Evolutionary conservation across 192 early-diverging fungal species (phyloP).

Genomic region (Gryganskiella cystojenkinii): DNA sequence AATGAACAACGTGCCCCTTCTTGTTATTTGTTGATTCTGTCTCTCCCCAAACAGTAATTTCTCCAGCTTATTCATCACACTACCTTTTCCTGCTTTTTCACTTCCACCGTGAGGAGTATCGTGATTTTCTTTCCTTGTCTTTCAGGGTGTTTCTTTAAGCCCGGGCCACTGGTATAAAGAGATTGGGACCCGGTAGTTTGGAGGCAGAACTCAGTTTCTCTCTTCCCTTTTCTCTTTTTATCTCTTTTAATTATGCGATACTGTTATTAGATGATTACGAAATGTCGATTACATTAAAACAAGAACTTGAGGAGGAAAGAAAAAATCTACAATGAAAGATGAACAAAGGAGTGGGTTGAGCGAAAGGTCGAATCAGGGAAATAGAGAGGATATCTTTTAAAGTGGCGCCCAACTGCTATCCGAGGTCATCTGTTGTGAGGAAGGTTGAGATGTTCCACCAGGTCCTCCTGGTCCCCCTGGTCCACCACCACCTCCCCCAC

Average conservation of each 20-base stretch:
- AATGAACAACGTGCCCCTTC: background rate
- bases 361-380: background rate
- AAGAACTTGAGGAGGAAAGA: background rate
- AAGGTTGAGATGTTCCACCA: too few relatives aligned
- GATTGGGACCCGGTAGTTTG: too few relatives aligned
- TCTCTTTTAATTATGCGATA: too few relatives aligned
- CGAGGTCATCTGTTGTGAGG: background rate
- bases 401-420: background rate
- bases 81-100: background rate
- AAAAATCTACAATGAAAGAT: background rate
- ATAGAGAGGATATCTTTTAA: background rate
- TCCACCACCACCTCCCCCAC: too few relatives aligned
- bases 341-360: background rate
- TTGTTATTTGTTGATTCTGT: conserved; percentile 4
- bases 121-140: background rate
- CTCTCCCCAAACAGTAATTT: background rate
- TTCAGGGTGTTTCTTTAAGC: background rate
- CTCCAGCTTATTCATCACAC: background rate
- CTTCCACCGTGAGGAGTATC: background rate
- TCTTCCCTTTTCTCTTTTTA: too few relatives aligned
- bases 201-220: too few relatives aligned
- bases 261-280: too few relatives aligned
- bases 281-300: too few relatives aligned
- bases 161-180: too few relatives aligned
- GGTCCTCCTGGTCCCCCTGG: too few relatives aligned